Evolutionary conservation across 1,284 basidiomycete species (phyloP).

Genomic region (Wolfiporia cocos): DNA sequence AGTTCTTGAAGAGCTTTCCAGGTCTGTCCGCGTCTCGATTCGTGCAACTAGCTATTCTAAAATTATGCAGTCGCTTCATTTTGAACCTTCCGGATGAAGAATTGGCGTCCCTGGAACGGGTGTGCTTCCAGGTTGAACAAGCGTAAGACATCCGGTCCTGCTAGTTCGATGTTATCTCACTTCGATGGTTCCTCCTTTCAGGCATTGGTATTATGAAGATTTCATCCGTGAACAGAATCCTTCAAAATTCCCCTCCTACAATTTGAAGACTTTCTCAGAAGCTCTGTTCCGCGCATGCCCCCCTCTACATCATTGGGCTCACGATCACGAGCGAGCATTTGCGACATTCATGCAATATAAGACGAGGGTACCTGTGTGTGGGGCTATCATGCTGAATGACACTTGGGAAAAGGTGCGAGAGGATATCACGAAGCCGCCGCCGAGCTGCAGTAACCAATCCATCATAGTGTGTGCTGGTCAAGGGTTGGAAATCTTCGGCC

Average conservation of each 20-base stretch:
- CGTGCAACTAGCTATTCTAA: slow-evolving; percentile 2
- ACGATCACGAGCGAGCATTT: slow-evolving; percentile 78
- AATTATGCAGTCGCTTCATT: slow-evolving; percentile 78
- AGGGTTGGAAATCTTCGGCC: slow-evolving; percentile 95
- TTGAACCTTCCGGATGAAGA: slow-evolving; percentile 95
- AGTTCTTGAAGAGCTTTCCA: slow-evolving; percentile 87
- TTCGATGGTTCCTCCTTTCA: slow-evolving; percentile 27
- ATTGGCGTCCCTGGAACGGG: slow-evolving; percentile 83
- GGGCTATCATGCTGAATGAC: slow-evolving; percentile 91
- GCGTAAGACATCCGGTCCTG: slow-evolving; percentile 60
- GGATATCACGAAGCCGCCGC: no score
- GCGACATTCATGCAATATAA: slow-evolving; percentile 92
- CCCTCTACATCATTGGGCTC: slow-evolving; percentile 71
- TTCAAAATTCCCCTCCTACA: slow-evolving; percentile 73
- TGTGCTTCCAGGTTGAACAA: slow-evolving; percentile 99
- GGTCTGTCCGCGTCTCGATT: slow-evolving; percentile 35
- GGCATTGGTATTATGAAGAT: slow-evolving; percentile 99
- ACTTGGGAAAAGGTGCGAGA: slow-evolving; percentile 84
- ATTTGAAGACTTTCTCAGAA: slow-evolving; percentile 92
- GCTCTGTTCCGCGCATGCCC: slow-evolving; percentile 86
- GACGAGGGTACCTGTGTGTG: slow-evolving; percentile 97
- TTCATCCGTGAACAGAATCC: slow-evolving; percentile 92
- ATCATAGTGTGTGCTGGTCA: slow-evolving; percentile 82
- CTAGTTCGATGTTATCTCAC: slow-evolving; percentile 6
- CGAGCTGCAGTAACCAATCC: no score